A percentile compares a stretch with the other conserved stretches of the same genome.
phyloP scores from a whole-genome alignment of 2,329 filamentous ascomycete genomes.

The Tolypocladium nubicola region DNA sequence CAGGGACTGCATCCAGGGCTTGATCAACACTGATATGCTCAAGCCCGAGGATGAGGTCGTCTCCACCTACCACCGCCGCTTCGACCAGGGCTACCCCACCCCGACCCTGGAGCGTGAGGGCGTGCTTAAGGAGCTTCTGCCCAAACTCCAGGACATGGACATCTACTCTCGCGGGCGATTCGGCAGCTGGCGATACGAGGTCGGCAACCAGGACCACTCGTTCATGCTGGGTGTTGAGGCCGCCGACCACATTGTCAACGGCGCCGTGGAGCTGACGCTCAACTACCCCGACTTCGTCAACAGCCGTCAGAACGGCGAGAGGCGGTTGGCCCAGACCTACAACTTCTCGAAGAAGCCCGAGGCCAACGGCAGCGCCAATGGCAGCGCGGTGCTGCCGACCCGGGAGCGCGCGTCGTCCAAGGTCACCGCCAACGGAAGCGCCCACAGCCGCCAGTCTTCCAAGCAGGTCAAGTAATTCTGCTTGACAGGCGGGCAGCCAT shows the following conservation, averaged over 20 bases:
- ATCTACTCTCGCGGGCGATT: slow-evolving; percentile 96
- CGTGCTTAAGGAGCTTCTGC: slow-evolving; percentile 83
- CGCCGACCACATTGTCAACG: slow-evolving; percentile 80
- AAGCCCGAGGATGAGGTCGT: slow-evolving; percentile 86
- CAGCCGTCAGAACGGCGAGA: slow-evolving; percentile 49
- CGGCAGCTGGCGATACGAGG: slow-evolving; percentile 96
- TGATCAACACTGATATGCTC: slow-evolving; percentile 97
- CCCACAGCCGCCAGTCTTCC: slow-evolving; percentile 21
- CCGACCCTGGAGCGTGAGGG: slow-evolving; percentile 91
- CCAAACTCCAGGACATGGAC: slow-evolving; percentile 80
- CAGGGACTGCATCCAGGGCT: slow-evolving; percentile 85
- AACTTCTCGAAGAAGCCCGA: slow-evolving; percentile 20
- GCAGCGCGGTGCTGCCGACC: slow-evolving; percentile 24
- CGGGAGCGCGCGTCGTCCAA: slow-evolving; percentile 20
- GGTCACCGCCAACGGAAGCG: slow-evolving; percentile 14
- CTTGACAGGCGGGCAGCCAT: neutral
- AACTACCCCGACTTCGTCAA: slow-evolving; percentile 98
- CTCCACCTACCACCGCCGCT: slow-evolving; percentile 94
- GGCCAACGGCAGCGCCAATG: slow-evolving; percentile 24
- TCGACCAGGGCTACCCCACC: slow-evolving; percentile 97
- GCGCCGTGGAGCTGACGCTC: slow-evolving; percentile 81
- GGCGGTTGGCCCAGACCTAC: slow-evolving; percentile 34
- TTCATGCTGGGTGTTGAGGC: slow-evolving; percentile 97
- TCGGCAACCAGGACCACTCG: slow-evolving; percentile 92
- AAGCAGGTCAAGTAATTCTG: slow-evolving; percentile 20